phyloP scores from a whole-genome alignment of 805 yeast genomes.

The Saturnispora mendoncae region DNA sequence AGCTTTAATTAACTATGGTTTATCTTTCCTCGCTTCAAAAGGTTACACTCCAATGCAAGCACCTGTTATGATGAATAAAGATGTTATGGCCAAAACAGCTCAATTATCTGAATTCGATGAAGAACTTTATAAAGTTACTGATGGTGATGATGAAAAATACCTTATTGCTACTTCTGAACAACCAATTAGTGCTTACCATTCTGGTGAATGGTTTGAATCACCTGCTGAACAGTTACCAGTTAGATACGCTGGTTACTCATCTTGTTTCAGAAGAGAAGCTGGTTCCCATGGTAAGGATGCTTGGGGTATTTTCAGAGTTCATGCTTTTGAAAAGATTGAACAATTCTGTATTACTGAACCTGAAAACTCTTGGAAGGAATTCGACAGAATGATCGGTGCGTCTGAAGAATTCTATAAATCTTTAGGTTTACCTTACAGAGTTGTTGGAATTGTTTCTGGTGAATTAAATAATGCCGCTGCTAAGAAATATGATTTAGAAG shows the following conservation, averaged over 20 bases:
- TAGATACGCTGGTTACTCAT: conserved; percentile 95
- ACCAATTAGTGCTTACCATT: conserved; percentile 96
- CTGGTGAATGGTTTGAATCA: conserved; percentile 96
- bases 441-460: conserved; percentile 96
- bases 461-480: conserved; percentile 99
- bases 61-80: conserved; percentile 99
- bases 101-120: conserved; percentile 97
- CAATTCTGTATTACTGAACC: conserved; percentile 96
- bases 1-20: conserved; percentile 94
- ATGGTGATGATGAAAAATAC: conserved; percentile 96
- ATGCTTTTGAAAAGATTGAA: conserved; percentile 96
- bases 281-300: conserved; percentile 99
- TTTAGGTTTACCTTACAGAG: conserved; percentile 89
- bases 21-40: conserved; percentile 62
- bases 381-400: conserved; percentile 85
- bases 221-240: conserved; percentile 95
- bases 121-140: conserved; percentile 92
- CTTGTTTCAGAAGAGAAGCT: conserved; percentile 99
- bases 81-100: conserved; percentile 98
- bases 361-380: conserved; percentile 95
- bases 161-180: conserved; percentile 98
- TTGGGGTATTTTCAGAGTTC: conserved; percentile 99
- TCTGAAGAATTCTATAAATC: conserved; percentile 92
- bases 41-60: conserved; percentile 91
- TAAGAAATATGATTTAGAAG: conserved; percentile 96